phyloP scores from a whole-genome alignment of 2,329 filamentous ascomycete genomes.

The Cryphonectria radicalis region DNA sequence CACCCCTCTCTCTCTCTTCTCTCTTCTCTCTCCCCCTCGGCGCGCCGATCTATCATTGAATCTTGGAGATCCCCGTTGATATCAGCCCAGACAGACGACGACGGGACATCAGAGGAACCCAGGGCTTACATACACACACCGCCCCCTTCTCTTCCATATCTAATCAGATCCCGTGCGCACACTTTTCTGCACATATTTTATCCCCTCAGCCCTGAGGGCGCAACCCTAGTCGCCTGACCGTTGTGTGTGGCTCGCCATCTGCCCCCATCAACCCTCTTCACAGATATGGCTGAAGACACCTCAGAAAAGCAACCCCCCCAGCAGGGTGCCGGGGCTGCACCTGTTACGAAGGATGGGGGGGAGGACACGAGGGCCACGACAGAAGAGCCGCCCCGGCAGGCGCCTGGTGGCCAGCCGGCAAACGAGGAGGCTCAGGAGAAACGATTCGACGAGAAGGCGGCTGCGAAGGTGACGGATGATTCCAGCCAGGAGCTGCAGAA shows the following conservation, averaged over 20 bases:
- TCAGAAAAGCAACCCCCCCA: constrained; percentile 3
- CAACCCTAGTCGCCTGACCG: neutral
- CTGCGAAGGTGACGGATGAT: neutral
- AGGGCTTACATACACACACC: neutral
- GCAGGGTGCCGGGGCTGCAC: neutral
- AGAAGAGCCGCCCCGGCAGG: neutral
- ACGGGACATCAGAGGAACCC: neutral
- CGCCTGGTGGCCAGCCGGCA: neutral
- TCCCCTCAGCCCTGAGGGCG: neutral
- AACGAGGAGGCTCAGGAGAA: neutral
- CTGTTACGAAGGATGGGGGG: neutral
- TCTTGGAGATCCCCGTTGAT: neutral
- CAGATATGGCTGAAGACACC: constrained; percentile 23
- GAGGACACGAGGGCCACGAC: neutral
- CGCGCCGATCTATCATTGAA: neutral
- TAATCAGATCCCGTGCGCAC: neutral
- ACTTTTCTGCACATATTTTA: neutral
- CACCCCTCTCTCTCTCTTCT: neutral
- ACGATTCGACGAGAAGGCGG: constrained; percentile 13
- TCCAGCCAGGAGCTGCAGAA: constrained; percentile 40
- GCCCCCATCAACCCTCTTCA: neutral
- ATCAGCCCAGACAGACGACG: neutral
- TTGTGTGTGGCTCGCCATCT: neutral
- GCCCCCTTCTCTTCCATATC: neutral
- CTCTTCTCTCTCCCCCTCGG: neutral